Base-by-base conservation (phyloP, 139 green algal genomes). In the Mychonastes homosphaera region DNA sequence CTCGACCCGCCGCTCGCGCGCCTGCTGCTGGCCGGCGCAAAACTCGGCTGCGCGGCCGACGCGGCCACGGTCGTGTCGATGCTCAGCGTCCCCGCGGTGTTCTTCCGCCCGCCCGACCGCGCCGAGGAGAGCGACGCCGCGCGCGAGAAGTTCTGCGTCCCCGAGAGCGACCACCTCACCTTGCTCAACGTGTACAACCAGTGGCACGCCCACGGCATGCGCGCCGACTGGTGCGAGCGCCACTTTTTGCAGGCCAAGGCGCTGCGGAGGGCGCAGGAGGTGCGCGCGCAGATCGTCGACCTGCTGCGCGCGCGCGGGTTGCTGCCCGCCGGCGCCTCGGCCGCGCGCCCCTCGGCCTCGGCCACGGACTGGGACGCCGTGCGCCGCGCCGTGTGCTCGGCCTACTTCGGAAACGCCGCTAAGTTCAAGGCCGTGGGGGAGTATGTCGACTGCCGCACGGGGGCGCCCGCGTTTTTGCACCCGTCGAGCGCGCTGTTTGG, bases 71-170 rank as follows among this genome's bases (percentile, higher is more conserved):
- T 97, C 26, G 89, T 96, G 26, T 74, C 52, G 70, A 96, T 97
- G 89, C 79, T 93, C 29, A 57, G 58, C 29, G 91, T 97, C 61
- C 91, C 91, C 2, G 73, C 69, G 15, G 85, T 95, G 18, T 98
- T 97, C 79, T 97, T 97, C 82, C 69, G 79, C 28, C 79, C 79
- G 16, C 71, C 76, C 15, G 76, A 84, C 53, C 48, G 88, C 12
- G 87, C 86, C 48, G 92, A 97, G 66, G 92, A 98, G 80, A 81
- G 57, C 49, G 92, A 99, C 65, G 83, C 90, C 9, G 92, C 90
- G 29, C 80, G 92, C 23, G 92, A 99, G 69, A 98, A 98, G 78
- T 99, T 99, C 72, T 97, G 95, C 59, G 89, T 97, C 32, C 92
- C 92, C 1, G 92, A 99, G 80, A 87, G 69, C 45, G 92, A 99